Evolutionary conservation across 495 filamentous ascomycete genomes (phyloP).

Genomic region (Neurospora hispaniola): DNA sequence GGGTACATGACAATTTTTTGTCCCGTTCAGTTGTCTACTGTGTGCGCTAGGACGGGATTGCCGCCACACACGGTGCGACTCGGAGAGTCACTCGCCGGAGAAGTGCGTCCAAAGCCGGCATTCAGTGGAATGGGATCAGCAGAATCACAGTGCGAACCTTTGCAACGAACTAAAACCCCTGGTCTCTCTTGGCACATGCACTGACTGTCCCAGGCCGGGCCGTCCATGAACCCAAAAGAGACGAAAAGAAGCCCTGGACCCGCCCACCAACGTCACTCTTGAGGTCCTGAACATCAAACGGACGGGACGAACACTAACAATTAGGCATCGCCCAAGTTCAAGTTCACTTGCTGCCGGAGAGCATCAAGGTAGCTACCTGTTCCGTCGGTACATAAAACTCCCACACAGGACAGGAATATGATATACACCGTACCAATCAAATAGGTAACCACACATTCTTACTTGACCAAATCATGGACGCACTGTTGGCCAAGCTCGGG

Average conservation of each 20-base stretch:
- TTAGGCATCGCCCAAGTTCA: neutral
- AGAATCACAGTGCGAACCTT: neutral
- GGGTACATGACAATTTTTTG: constrained; percentile 13
- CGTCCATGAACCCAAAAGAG: neutral
- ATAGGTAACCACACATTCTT: neutral
- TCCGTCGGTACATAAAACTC: neutral
- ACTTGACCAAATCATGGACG: constrained; percentile 54
- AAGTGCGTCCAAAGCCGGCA: neutral
- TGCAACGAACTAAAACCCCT: neutral
- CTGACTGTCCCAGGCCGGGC: neutral
- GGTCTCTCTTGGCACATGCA: neutral
- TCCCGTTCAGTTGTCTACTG: neutral
- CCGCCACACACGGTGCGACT: neutral
- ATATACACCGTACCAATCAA: neutral
- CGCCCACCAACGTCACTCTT: neutral
- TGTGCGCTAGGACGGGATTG: neutral
- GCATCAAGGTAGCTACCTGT: neutral
- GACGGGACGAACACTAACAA: constrained; percentile 1
- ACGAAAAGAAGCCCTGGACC: neutral
- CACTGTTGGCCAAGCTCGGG: constrained; percentile 57
- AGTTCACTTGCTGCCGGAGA: neutral
- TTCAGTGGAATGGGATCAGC: neutral
- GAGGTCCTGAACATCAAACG: neutral
- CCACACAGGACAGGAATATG: neutral
- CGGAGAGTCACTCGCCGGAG: neutral